A percentile compares a stretch with the other conserved stretches of the same genome.
phyloP scores from a whole-genome alignment of 2,329 filamentous ascomycete genomes.

The Penicillium glabrum region DNA sequence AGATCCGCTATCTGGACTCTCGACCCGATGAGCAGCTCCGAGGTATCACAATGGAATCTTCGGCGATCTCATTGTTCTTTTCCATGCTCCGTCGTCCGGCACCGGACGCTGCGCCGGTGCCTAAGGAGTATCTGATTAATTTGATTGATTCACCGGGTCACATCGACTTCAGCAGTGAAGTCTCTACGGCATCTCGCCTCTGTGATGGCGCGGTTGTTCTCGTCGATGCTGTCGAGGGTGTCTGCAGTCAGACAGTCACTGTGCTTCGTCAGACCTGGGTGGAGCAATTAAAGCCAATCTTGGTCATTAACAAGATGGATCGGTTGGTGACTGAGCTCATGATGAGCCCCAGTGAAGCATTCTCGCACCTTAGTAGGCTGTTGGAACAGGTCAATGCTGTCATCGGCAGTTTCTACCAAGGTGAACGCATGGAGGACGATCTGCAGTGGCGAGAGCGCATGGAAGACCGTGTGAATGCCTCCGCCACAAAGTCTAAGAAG shows the following conservation, averaged over 20 bases:
- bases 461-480: constrained; percentile 77
- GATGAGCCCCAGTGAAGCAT: constrained; percentile 87
- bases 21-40: constrained; percentile 92
- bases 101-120: constrained; percentile 66
- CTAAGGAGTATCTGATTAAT: constrained; percentile 93
- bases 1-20: constrained; percentile 96
- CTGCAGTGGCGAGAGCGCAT: constrained; percentile 92
- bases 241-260: constrained; percentile 97
- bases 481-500: constrained; percentile 53
- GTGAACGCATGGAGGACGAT: constrained; percentile 98
- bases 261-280: constrained; percentile 93
- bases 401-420: constrained; percentile 95
- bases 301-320: constrained; percentile 99
- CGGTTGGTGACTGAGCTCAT: constrained; percentile 89
- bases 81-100: constrained; percentile 77
- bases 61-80: constrained; percentile 94
- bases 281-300: constrained; percentile 88
- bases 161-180: constrained; percentile 98
- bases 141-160: constrained; percentile 97
- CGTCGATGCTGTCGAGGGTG: constrained; percentile 94
- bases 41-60: constrained; percentile 99
- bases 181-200: constrained; percentile 89
- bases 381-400: constrained; percentile 97
- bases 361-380: constrained; percentile 82
- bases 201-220: constrained; percentile 94